phyloP scores from a whole-genome alignment of 345 rosid species.

The Populus pruinosa region DNA sequence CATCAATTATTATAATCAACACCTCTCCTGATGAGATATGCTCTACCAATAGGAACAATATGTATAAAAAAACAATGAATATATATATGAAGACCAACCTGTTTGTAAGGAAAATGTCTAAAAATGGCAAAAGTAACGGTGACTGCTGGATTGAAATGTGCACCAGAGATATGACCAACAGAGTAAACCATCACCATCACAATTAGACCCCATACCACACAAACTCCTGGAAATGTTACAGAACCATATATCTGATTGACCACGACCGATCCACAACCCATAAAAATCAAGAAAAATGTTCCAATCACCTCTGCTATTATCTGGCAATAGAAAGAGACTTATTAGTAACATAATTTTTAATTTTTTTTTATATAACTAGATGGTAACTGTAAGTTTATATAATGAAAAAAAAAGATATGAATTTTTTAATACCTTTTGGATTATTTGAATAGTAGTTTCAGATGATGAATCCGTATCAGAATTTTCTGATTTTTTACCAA shows the following conservation, averaged over 20 bases:
- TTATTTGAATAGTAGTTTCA: neutral
- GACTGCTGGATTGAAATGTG: constrained; percentile 35
- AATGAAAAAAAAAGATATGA: neutral
- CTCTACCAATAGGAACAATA: too few relatives aligned
- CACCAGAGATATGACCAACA: constrained; percentile 27
- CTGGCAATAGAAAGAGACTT: neutral
- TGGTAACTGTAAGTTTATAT: neutral
- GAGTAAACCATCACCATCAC: constrained; percentile 29
- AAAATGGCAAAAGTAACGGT: constrained; percentile 19
- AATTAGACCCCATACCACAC: constrained; percentile 22
- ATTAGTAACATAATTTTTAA: neutral
- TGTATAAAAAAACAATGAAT: neutral
- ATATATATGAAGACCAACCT: neutral
- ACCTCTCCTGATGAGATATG: neutral
- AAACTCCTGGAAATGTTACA: constrained; percentile 25
- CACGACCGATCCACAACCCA: constrained; percentile 21
- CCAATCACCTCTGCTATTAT: constrained; percentile 24
- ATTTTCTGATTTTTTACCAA: neutral
- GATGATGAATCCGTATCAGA: neutral
- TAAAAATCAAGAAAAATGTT: constrained; percentile 19
- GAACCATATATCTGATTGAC: constrained; percentile 19
- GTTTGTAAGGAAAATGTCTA: constrained; percentile 16
- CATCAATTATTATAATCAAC: neutral
- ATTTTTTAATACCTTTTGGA: constrained; percentile 10
- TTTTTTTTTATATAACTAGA: neutral